Evolutionary conservation across 768 basidiomycete species (phyloP), one percentile per base, ranked within the genome.

Genomic region (Hericium erinaceus): DNA sequence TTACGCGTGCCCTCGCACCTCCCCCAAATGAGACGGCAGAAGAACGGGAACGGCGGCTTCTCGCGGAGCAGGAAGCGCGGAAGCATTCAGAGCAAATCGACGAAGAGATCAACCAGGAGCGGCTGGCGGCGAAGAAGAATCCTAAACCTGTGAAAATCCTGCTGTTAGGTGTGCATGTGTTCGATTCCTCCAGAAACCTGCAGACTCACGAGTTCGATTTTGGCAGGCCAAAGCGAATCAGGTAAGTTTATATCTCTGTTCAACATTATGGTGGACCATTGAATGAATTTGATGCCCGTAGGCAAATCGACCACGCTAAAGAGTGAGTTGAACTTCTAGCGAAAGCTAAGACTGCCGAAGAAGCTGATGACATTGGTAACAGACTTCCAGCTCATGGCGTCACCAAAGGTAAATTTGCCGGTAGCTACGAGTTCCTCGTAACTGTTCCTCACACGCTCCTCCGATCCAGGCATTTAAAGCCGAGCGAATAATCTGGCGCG

Each of bases 401-500:
- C 82, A 15, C 72, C 71, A 46, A 75, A 77, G 10, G 69, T 65
- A 41, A 20, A 28, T 13, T n/a, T 9, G 10, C 9, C 41, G 6
- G 7, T 15, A 10, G 16, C 20, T 37, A 20, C 9, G 20, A 11
- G 15, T 3, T 20, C 24, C 13, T 15, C 44, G 12, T 2, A 39
- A 22, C 22, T 20, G 5, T 15, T 11, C 12, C 48, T 58, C 13
- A n/a, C 12, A 49, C 12, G 9, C 39, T 18, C 26, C 11, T 16
- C 22, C 39, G 39, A 33, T 10, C 41, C 54, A 55, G 40, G 50
- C 51, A 7, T 89, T 87, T 80, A 76, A 76, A 51, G 74, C 74
- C 50, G 87, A 92, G 64, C 82, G 87, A n/a, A 72, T 78, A n/a
- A 83, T 84, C 38, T 92, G 89, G 89, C 80, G 86, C 37, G 75